phyloP scores from a whole-genome alignment of 225 moss, liverwort and hornwort species.

The Polytrichum formosum region DNA sequence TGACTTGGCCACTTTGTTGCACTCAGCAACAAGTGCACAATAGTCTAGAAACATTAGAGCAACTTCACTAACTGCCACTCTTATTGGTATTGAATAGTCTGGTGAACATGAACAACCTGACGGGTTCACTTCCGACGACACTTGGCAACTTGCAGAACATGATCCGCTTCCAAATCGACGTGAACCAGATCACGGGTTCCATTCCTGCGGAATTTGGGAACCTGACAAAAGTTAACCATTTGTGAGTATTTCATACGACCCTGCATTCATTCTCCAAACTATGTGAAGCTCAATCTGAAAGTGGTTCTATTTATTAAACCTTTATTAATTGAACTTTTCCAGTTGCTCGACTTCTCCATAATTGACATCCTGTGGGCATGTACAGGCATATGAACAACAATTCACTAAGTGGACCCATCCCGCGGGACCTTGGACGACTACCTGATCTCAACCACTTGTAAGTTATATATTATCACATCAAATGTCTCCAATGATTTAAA shows the following conservation, averaged over 20 bases:
- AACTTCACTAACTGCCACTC: not conserved
- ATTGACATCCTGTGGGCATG: not conserved
- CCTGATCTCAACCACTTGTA: slow-evolving; percentile 50
- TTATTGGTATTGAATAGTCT: slow-evolving; percentile 12
- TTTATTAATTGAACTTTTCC: not conserved
- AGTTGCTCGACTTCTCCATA: not conserved
- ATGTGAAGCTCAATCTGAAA: too few relatives aligned
- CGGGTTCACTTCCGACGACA: slow-evolving; percentile 19
- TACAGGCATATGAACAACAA: slow-evolving; percentile 85
- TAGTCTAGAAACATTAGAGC: not conserved
- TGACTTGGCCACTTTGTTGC: too few relatives aligned
- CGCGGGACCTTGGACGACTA: slow-evolving; percentile 46
- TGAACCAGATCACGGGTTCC: slow-evolving; percentile 38
- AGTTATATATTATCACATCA: too few relatives aligned
- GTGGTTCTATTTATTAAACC: not conserved
- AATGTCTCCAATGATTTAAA: too few relatives aligned
- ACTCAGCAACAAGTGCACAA: not conserved
- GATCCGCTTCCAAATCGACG: slow-evolving; percentile 33
- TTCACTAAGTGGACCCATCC: slow-evolving; percentile 42
- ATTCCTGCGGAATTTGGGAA: slow-evolving; percentile 62
- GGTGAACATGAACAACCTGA: slow-evolving; percentile 27
- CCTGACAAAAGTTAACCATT: slow-evolving; percentile 37
- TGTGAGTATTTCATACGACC: slow-evolving; percentile 38
- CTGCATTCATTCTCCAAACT: too few relatives aligned
- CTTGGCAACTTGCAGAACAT: slow-evolving; percentile 25